A percentile compares a stretch with the other conserved stretches of the same genome.
Evolutionary conservation across 2,329 filamentous ascomycete genomes (phyloP).

Genomic region (Macrophomina tecta): DNA sequence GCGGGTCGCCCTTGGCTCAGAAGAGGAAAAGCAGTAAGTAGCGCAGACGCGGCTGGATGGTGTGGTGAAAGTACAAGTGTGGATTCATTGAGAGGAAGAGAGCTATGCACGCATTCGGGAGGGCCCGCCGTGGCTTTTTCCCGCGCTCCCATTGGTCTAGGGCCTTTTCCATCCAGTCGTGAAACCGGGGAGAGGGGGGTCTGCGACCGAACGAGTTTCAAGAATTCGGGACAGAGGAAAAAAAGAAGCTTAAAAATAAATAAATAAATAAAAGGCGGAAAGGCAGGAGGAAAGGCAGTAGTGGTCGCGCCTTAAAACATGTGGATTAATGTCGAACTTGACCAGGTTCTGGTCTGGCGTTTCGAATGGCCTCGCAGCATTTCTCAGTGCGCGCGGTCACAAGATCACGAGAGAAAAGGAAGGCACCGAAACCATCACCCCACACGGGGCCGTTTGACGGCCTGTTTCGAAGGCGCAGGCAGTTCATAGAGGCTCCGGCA

Average conservation of each 20-base stretch:
- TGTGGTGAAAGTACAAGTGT: not conserved
- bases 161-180: not conserved
- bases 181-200: conserved; percentile 8
- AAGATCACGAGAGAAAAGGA: not conserved
- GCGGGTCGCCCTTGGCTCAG: not conserved
- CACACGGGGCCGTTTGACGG: conserved; percentile 2
- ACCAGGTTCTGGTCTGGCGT: not conserved
- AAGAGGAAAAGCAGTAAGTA: not conserved
- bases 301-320: not conserved
- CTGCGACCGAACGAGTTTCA: conserved; percentile 17
- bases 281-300: not conserved
- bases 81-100: not conserved
- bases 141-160: not conserved
- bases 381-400: not conserved
- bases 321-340: not conserved
- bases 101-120: conserved; percentile 21
- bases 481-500: not conserved
- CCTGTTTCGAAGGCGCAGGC: not conserved
- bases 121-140: conserved; percentile 12
- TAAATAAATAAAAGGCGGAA: not conserved
- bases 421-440: not conserved
- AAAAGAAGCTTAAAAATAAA: not conserved
- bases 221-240: not conserved
- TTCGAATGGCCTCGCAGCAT: not conserved
- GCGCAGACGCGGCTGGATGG: not conserved